phyloP scores from a whole-genome alignment of 1,284 basidiomycete genomes.

The Afroboletus lepidellus region DNA sequence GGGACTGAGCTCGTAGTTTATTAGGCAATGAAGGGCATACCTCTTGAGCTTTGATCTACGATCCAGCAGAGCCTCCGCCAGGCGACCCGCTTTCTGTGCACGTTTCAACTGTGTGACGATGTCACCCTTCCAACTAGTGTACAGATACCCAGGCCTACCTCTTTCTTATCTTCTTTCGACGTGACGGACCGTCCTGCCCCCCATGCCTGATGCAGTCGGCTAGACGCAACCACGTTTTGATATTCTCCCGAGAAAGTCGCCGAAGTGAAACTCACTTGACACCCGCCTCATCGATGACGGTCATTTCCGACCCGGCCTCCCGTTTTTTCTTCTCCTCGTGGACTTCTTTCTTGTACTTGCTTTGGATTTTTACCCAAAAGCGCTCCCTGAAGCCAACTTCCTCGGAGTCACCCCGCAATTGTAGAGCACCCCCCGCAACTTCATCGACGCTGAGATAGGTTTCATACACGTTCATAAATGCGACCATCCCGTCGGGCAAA shows the following conservation, averaged over 20 bases:
- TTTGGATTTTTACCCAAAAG: constrained; percentile 88
- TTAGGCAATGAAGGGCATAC: constrained; percentile 41
- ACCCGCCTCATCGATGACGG: constrained; percentile 64
- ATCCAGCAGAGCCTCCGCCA: constrained; percentile 88
- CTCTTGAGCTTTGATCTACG: constrained; percentile 90
- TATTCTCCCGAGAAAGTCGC: constrained; percentile 4
- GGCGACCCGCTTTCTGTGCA: constrained; percentile 82
- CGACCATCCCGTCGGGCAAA: constrained; percentile 75
- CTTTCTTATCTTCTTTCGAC: constrained; percentile 69
- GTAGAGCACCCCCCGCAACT: constrained; percentile 74
- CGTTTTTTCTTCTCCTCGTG: constrained; percentile 77
- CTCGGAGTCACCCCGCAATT: constrained; percentile 81
- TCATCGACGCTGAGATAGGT: constrained; percentile 82
- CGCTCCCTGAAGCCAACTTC: constrained; percentile 77
- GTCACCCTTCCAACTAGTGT: constrained; percentile 7
- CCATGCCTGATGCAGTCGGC: constrained; percentile 83
- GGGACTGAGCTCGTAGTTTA: constrained; percentile 6
- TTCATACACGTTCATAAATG: constrained; percentile 83
- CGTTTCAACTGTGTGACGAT: constrained; percentile 63
- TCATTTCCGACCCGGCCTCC: constrained; percentile 53
- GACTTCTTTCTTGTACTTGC: constrained; percentile 86
- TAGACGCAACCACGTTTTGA: constrained; percentile 33
- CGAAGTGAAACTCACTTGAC: constrained; percentile 57
- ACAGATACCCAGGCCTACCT: constrained; percentile 42
- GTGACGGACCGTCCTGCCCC: constrained; percentile 77